Evolutionary conservation across 176 grass and related monocot genomes (phyloP).

Genomic region (Aegilops tauschii): DNA sequence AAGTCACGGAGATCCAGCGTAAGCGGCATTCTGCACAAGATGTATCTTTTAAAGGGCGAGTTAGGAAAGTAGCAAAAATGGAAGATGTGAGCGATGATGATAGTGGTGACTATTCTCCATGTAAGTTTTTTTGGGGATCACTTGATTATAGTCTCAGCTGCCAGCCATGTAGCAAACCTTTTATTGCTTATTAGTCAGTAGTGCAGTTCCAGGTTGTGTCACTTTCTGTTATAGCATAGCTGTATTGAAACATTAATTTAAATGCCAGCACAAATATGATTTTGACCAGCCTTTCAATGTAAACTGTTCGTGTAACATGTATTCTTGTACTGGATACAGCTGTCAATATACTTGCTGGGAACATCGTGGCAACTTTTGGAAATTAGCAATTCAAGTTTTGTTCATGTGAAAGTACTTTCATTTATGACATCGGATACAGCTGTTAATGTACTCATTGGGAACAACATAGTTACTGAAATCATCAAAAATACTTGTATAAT

Average conservation of each 20-base stretch:
- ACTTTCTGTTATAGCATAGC: not conserved
- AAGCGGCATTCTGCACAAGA: slow-evolving; percentile 81
- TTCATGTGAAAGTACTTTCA: not conserved
- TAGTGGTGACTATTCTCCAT: slow-evolving; percentile 84
- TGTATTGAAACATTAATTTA: slow-evolving; percentile 19
- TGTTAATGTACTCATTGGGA: not conserved
- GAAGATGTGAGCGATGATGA: slow-evolving; percentile 73
- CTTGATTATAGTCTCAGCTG: slow-evolving; percentile 18
- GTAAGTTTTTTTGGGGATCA: slow-evolving; percentile 49
- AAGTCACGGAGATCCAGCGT: slow-evolving; percentile 61
- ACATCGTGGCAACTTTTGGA: not conserved
- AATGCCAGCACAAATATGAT: not conserved
- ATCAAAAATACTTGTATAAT: not conserved
- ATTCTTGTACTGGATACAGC: not conserved
- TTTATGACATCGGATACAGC: not conserved
- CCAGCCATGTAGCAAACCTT: slow-evolving; percentile 7
- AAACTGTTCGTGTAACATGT: not conserved
- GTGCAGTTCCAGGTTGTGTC: not conserved
- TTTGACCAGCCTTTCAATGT: not conserved
- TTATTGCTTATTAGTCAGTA: slow-evolving; percentile 10
- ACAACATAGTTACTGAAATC: not conserved
- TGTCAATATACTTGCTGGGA: slow-evolving; percentile 3
- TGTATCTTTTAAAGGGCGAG: slow-evolving; percentile 85
- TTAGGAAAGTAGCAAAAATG: slow-evolving; percentile 84
- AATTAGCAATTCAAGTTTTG: not conserved